Conservation (phyloP, 805 yeast species). For the Cephaloascus albidus region DNA sequence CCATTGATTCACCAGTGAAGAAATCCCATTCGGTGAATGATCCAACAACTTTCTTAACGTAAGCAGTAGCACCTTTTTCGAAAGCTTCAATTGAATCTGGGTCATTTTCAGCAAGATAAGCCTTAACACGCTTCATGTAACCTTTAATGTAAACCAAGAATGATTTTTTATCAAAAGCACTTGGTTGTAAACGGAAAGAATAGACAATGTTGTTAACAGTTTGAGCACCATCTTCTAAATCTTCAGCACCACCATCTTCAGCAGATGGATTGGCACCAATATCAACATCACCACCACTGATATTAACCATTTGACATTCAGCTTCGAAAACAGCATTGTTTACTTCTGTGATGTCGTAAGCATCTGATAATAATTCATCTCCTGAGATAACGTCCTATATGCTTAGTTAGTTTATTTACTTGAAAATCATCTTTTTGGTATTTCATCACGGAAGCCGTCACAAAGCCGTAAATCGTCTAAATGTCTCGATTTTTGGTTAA, state of each 20-base stretch:
- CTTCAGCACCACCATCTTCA: constrained; percentile 82
- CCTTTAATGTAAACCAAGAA: constrained; percentile 95
- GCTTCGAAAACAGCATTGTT: constrained; percentile 94
- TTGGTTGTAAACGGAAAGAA: constrained; percentile 97
- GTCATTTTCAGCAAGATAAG: constrained; percentile 75
- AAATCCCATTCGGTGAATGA: constrained; percentile 99
- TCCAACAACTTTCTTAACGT: constrained; percentile 92
- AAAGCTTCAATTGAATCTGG: constrained; percentile 84
- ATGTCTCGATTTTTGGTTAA: no score
- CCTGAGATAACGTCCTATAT: constrained; percentile 77
- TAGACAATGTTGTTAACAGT: constrained; percentile 96
- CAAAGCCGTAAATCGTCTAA: neutral
- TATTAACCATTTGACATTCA: constrained; percentile 86
- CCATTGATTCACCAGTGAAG: constrained; percentile 99
- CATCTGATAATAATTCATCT: constrained; percentile 96
- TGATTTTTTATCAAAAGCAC: constrained; percentile 96
- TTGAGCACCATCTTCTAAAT: constrained; percentile 74
- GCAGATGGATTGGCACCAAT: constrained; percentile 99
- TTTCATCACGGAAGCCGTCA: no score
- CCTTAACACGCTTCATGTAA: constrained; percentile 96
- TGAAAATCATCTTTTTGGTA: no score
- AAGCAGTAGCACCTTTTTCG: constrained; percentile 95
- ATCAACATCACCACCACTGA: constrained; percentile 88
- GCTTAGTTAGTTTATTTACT: neutral
- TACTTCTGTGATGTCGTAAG: constrained; percentile 83